Evolutionary conservation across 306 rosid species (phyloP).

Genomic region (Pyrus communis): DNA sequence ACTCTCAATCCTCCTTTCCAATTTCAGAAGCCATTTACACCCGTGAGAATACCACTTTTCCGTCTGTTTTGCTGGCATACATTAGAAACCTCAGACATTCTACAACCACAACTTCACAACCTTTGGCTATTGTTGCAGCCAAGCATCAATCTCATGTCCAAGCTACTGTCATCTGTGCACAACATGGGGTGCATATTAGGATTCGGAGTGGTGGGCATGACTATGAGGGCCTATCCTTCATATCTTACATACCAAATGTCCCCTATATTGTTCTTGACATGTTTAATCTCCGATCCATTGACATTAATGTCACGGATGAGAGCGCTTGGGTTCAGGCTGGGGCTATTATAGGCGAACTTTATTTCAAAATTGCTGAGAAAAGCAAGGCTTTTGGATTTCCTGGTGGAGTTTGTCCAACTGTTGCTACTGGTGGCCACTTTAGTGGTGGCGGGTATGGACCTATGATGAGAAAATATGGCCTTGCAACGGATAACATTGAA

Average conservation of each 20-base stretch:
- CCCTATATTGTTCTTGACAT: slow-evolving; percentile 23
- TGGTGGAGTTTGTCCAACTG: slow-evolving; percentile 9
- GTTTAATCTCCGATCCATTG: slow-evolving; percentile 23
- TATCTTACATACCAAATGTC: background rate
- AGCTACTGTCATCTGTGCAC: slow-evolving; percentile 14
- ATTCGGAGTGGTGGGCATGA: slow-evolving; percentile 41
- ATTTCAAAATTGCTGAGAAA: slow-evolving; percentile 12
- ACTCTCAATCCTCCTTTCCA: background rate
- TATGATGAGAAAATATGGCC: slow-evolving; percentile 28
- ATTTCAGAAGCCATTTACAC: slow-evolving; percentile 14
- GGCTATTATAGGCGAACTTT: slow-evolving; percentile 21
- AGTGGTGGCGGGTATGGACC: slow-evolving; percentile 32
- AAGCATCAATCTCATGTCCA: slow-evolving; percentile 18
- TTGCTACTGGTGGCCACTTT: slow-evolving; percentile 25
- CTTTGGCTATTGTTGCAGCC: slow-evolving; percentile 13
- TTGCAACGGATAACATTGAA: slow-evolving; percentile 15
- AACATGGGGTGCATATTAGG: slow-evolving; percentile 7
- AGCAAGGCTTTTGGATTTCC: slow-evolving; percentile 20
- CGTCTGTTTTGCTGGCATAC: slow-evolving; percentile 1
- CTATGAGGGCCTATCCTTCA: slow-evolving; percentile 22
- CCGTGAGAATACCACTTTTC: slow-evolving; percentile 9
- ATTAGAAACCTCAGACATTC: slow-evolving; percentile 17
- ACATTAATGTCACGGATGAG: background rate
- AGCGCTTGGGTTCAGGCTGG: slow-evolving; percentile 24
- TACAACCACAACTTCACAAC: slow-evolving; percentile 15